Base-by-base conservation (phyloP, 495 filamentous ascomycete species). In the Penicillium verhagenii region DNA sequence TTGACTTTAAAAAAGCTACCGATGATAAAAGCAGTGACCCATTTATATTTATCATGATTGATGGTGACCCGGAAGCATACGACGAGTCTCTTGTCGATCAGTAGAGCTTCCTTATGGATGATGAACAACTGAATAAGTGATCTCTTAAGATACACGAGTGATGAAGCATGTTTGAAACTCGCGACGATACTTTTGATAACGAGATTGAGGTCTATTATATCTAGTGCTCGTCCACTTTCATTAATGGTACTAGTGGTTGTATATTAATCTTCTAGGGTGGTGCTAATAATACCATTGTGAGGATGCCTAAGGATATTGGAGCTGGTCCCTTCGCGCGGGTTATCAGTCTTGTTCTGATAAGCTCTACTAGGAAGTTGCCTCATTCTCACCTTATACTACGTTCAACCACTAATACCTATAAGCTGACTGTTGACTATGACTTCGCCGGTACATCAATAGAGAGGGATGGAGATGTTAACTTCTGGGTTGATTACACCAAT, bases 401-500 rank as follows among this genome's bases (percentile, higher is more conserved):
- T n/a, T 20, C 18, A 1, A 28, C 43, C 14, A 28, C 14, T 23
- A 23, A 46, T 2, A 26, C 16, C 0, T 47, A 54, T 14, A 23
- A 54, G 18, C 19, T 47, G 19, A 48, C 20, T 16, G 44, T 47
- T 19, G 52, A 47, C 13, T 54, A 54, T 23, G 33, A 47, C 8
- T 24, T 54, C 10, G 21, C 28, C 4, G 25, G 20, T 21, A 23
- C 31, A 10, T 33, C 43, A 4, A 1, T 35, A 11, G 29, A 47
- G 21, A 33, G 14, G 6, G 14, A 47, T 1, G 52, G 52, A 1
- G 24, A 47, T 20, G 44, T 54, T 0, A 54, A 54, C 31, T 47
- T 54, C 24, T 43, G 42, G 2, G 21, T 54, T 40, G 43, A 54
- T 21, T 54, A 54, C 31, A 54, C 52, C 9, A 54, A 47, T 26